Percentiles rank a stretch among this genome's conserved stretches.
Evolutionary conservation across 2,329 filamentous ascomycete genomes (phyloP).

Genomic region (Capronia americana): DNA sequence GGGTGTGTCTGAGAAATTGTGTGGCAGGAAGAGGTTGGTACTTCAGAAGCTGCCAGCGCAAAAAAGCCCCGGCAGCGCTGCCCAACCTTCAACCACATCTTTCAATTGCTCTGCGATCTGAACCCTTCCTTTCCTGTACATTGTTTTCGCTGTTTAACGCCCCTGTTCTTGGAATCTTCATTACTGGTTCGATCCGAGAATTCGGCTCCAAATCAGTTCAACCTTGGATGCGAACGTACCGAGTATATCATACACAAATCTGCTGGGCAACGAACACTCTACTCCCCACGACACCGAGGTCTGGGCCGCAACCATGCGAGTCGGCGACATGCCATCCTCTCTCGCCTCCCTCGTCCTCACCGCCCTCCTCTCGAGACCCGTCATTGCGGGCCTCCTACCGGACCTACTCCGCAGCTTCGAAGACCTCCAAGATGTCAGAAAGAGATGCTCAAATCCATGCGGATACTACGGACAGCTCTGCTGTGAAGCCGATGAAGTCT

Average conservation of each 20-base stretch:
- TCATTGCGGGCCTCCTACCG: conserved; percentile 37
- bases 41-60: conserved; percentile 16
- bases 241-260: conserved; percentile 18
- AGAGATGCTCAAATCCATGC: conserved; percentile 56
- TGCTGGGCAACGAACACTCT: conserved; percentile 14
- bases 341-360: conserved; percentile 30
- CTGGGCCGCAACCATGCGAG: conserved; percentile 32
- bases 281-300: not conserved
- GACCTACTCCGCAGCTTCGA: conserved; percentile 37
- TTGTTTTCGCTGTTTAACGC: conserved; percentile 5
- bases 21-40: conserved; percentile 28
- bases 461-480: conserved; percentile 60
- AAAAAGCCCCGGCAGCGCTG: conserved; percentile 22
- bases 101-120: conserved; percentile 14
- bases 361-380: conserved; percentile 29
- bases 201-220: not conserved
- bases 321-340: conserved; percentile 25
- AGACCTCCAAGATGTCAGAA: conserved; percentile 37
- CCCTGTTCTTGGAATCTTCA: not conserved
- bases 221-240: conserved; percentile 25
- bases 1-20: conserved; percentile 12
- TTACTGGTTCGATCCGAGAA: not conserved
- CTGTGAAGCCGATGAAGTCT: conserved; percentile 54
- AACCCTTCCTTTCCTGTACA: conserved; percentile 9
- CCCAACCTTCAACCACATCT: conserved; percentile 21